Evolutionary conservation across 257 asterid species (phyloP).

Genomic region (Nicotiana tomentosiformis): DNA sequence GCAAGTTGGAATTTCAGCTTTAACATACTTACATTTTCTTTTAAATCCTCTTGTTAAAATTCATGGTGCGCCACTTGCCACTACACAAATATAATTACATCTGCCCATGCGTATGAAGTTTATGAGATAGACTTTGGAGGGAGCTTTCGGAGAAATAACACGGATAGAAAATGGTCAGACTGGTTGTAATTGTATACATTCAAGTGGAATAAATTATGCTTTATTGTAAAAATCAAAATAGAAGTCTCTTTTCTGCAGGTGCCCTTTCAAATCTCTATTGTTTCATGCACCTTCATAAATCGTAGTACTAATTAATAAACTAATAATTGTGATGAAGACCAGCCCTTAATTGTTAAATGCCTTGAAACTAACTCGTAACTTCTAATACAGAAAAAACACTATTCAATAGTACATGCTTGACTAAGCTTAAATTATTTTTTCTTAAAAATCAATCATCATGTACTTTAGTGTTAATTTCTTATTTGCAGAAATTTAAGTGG

Average conservation of each 20-base stretch:
- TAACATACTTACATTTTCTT: too few relatives aligned
- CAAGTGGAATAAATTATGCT: neutral
- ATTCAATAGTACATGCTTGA: neutral
- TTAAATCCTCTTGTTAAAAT: too few relatives aligned
- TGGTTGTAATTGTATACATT: neutral
- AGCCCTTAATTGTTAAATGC: neutral
- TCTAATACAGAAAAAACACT: neutral
- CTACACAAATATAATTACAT: too few relatives aligned
- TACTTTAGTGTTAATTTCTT: slow-evolving; percentile 1
- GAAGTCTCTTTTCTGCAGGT: neutral
- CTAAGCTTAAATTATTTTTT: neutral
- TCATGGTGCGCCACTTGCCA: too few relatives aligned
- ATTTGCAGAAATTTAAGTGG: neutral
- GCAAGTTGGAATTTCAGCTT: too few relatives aligned
- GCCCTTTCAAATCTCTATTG: neutral
- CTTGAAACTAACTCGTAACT: neutral
- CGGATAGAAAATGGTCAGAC: neutral
- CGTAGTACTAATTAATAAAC: neutral
- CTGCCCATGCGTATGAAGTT: too few relatives aligned
- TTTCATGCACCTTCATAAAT: neutral
- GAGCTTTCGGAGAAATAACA: neutral
- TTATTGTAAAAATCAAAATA: neutral
- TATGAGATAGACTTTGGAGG: neutral
- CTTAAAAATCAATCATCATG: slow-evolving; percentile 1
- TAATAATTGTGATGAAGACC: neutral